Conservation (phyloP, 2,329 filamentous ascomycete species). For the Diaporthe ampelina region DNA sequence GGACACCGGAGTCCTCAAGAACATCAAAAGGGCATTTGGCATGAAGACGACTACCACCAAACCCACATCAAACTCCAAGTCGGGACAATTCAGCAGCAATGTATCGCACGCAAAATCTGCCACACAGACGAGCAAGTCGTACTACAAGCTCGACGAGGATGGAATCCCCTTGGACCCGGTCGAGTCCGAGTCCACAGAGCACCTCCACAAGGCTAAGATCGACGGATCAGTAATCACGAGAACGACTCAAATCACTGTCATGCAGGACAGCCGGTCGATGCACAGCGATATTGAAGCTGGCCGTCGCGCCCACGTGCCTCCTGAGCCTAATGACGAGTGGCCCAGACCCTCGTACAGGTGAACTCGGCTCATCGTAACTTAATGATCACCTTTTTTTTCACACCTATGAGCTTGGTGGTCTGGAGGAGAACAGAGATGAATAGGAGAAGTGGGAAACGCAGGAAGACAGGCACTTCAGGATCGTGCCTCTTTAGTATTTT, state of each 20-base stretch:
- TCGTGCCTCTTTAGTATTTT: not conserved
- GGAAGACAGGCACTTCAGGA: not conserved
- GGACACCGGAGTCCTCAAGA: slow-evolving; percentile 42
- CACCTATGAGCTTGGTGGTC: not conserved
- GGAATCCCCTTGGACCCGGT: slow-evolving; percentile 28
- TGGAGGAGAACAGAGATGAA: not conserved
- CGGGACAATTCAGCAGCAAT: not conserved
- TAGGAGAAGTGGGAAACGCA: not conserved
- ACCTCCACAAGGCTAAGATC: slow-evolving; percentile 9
- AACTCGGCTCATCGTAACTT: not conserved
- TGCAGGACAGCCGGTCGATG: slow-evolving; percentile 1
- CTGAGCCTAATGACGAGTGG: slow-evolving; percentile 11
- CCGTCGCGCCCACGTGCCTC: not conserved
- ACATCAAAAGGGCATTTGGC: slow-evolving; percentile 44
- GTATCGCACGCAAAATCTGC: slow-evolving; percentile 3
- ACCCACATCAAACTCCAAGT: not conserved
- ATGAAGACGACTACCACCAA: slow-evolving; percentile 34
- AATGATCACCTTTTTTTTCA: not conserved
- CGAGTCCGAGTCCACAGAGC: slow-evolving; percentile 14
- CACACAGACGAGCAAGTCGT: slow-evolving; percentile 25
- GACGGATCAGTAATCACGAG: slow-evolving; percentile 23
- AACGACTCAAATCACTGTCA: slow-evolving; percentile 35
- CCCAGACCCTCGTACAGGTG: slow-evolving; percentile 12
- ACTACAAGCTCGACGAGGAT: slow-evolving; percentile 39
- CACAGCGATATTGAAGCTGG: slow-evolving; percentile 13